Evolutionary conservation across 2,329 filamentous ascomycete genomes (phyloP), one percentile per base, ranked within the genome.

Genomic region (Pleomassaria siparia): DNA sequence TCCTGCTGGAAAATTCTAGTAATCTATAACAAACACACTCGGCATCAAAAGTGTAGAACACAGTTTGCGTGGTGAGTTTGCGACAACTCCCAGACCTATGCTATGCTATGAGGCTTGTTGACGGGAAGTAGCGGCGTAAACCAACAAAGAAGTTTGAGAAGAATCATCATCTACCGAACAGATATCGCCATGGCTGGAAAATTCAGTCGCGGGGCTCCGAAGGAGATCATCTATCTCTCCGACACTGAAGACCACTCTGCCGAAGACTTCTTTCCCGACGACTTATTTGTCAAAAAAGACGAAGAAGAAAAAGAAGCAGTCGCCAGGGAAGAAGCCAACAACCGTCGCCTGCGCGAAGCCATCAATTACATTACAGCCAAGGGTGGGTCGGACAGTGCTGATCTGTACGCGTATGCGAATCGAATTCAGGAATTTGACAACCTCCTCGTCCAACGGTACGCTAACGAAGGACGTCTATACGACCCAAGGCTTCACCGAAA

Each of bases 341-440:
- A 69, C 36, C 47, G 40, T 12, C 56, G 57, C 28, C 55, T 69
- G 10, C 49, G 46, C 16, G 56, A 63, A 51, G 63, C 64, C 2
- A 59, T 68, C 40, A 51, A 49, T 20, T 69, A 69, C 46, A 39
- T 69, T 29, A 36, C 45, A 15, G 29, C 47, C 13, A 55, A 64
- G 43, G 60, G 63, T 22, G 54, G 54, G 4, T 28, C 47, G 2
- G 64, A 67, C 40, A 49, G 57, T 6, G 39, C 43, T 13, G 30
- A 32, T 4, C 45, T 42, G 10, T 68, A 55, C 40, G 50, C 58
- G 8, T 29, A 60, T n/a, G 50, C 58, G 8, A 30, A 60, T n/a
- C 55, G 57, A 3, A 49, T 67, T 18, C 40, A 60, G 32, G 50
- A 45, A n/a, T 66, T 69, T 45, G 49, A 69, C 13, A 45, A 56